phyloP scores from a whole-genome alignment of 495 filamentous ascomycete species.

The Hypomontagnella submonticulosa region DNA sequence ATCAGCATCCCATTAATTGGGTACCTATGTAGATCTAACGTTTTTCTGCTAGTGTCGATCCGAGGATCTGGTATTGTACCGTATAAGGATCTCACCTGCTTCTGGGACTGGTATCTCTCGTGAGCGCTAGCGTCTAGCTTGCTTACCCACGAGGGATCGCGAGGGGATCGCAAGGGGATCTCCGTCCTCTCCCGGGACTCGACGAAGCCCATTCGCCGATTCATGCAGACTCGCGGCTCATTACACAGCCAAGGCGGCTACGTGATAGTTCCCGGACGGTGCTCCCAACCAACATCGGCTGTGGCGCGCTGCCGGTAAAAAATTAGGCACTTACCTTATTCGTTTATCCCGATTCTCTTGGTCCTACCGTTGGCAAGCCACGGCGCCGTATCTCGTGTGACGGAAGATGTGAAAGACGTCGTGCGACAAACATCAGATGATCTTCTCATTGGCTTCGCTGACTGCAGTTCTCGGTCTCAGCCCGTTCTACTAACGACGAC shows the following conservation, averaged over 20 bases:
- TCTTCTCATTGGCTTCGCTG: conserved; percentile 2
- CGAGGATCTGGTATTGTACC: conserved; percentile 16
- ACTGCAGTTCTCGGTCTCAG: conserved; percentile 21
- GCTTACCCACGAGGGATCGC: neutral
- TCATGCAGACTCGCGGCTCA: conserved; percentile 15
- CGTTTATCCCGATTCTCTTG: neutral
- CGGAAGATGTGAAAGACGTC: neutral
- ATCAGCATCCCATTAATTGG: too few relatives aligned
- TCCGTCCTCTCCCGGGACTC: conserved; percentile 24
- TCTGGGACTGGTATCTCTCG: conserved; percentile 11
- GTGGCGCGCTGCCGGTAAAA: conserved; percentile 10
- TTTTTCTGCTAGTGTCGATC: neutral
- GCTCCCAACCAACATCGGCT: conserved; percentile 5
- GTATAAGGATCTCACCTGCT: conserved; percentile 1
- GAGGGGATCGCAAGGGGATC: conserved; percentile 8
- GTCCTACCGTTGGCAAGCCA: conserved; percentile 11
- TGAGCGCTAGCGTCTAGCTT: conserved; percentile 1
- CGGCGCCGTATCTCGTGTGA: conserved; percentile 3
- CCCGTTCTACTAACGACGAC: conserved; percentile 1
- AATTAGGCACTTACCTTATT: neutral
- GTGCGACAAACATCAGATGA: neutral
- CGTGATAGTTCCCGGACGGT: neutral
- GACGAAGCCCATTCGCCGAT: conserved; percentile 26
- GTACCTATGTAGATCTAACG: too few relatives aligned
- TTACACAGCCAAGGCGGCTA: conserved; percentile 18